A percentile compares a stretch with the other conserved stretches of the same genome.
These are phyloP conservation scores for Diaporthe nobilis DNA, from an alignment of 2,329 filamentous ascomycete genomes.

Conservation along the genomic window DNA sequence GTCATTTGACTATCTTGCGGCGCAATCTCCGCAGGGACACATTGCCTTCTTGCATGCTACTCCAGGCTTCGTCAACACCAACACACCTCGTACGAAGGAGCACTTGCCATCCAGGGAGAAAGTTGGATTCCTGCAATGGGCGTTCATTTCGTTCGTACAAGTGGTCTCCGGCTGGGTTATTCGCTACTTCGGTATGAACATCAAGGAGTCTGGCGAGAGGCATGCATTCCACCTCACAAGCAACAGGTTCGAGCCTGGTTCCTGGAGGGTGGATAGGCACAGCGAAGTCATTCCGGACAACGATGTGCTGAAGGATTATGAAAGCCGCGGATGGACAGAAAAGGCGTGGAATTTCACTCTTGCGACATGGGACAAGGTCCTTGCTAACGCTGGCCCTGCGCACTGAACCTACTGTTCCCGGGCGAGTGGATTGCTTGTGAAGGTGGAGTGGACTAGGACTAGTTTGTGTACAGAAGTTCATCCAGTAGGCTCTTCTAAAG, in stretches of 20 bases:
- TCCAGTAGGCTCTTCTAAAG: neutral
- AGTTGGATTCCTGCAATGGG: conserved; percentile 25
- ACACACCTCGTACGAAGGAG: conserved; percentile 38
- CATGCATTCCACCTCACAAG: conserved; percentile 49
- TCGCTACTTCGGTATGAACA: conserved; percentile 44
- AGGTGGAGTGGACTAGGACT: neutral
- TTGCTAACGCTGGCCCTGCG: neutral
- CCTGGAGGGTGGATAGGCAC: conserved; percentile 8
- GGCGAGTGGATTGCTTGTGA: neutral
- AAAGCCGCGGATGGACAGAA: neutral
- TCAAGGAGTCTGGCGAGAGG: conserved; percentile 48
- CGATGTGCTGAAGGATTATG: neutral
- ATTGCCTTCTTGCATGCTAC: conserved; percentile 51
- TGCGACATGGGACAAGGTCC: neutral
- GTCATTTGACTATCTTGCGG: conserved; percentile 49
- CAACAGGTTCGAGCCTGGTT: conserved; percentile 37
- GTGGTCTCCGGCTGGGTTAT: conserved; percentile 41
- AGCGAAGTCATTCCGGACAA: conserved; percentile 17
- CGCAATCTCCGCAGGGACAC: conserved; percentile 38
- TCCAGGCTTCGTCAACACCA: conserved; percentile 50
- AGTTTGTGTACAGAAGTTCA: too few relatives aligned
- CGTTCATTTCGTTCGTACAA: conserved; percentile 37
- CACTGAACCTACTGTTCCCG: neutral
- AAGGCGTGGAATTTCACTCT: conserved; percentile 12
- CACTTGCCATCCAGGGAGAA: conserved; percentile 15